Evolutionary conservation across 2,329 filamentous ascomycete species (phyloP), one percentile per base, ranked within the genome.

Genomic region (Kalaharituber pfeilii): DNA sequence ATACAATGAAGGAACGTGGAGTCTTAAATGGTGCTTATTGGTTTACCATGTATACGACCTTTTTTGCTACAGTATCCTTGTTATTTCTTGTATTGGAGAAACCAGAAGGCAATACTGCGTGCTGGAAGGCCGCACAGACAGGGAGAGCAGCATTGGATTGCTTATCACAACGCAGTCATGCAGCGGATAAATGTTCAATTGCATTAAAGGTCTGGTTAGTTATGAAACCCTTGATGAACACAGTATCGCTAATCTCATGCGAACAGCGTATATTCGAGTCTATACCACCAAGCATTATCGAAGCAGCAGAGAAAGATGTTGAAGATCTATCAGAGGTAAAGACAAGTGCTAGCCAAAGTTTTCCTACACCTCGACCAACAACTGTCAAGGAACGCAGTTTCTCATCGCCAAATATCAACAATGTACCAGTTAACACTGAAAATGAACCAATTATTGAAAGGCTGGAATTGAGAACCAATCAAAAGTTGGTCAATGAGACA

Each of bases 1-100:
- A 79, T 22, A 82, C 87, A 63, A 88, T 88, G 71, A 80, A 82
- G 60, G 81, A 80, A 65, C 77, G 82, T 63, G 77, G 81, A 3
- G 72, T 86, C 5, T 71, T 91, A n/a, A 81, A 82, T 58, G 86
- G 85, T 0, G 82, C 84, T 0, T 88, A 86, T 67, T 91, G 85
- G 85, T 89, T 89, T 65, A 83, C 84, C 61, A 78, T 89, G 65
- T 89, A 86, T 65, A 86, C 84, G 2, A 82, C 84, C 15, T 88
- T 86, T 69, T 88, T 87, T 65, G 81, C 83, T 13, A 82, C 89
- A 28, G 71, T 91, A 28, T 85, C 85, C 0, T 71, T 91, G 47
- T 73, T 89, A 1, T 91, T 86, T 64, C 89, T 84, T 64, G 82
- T 84, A 0, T 72, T 86, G 13, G 85, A 89, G 65, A 89, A 89